Percentiles rank a stretch among this genome's conserved stretches.
Evolutionary conservation across 805 yeast species (phyloP).

Genomic region (Metschnikowia matae): DNA sequence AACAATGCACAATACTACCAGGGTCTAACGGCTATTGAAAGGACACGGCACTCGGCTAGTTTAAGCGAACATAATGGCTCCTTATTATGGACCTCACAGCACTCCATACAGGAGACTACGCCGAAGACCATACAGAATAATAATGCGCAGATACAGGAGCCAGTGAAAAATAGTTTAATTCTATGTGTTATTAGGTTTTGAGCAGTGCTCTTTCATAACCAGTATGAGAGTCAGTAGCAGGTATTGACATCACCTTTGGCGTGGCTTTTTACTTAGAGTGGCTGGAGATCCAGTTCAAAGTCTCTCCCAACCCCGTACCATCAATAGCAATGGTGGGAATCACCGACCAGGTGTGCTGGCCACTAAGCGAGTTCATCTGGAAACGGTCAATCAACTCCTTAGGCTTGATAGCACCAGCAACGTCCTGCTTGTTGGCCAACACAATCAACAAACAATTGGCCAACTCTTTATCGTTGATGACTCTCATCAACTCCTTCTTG

Average conservation of each 20-base stretch:
- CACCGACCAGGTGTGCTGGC: constrained; percentile 78
- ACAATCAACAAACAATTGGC: constrained; percentile 74
- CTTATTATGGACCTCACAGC: background rate
- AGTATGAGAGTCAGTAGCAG: constrained; percentile 7
- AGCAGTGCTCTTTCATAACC: constrained; percentile 6
- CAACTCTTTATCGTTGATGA: constrained; percentile 80
- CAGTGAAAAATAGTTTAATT: background rate
- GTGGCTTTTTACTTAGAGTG: constrained; percentile 37
- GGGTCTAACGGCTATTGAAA: background rate
- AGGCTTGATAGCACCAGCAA: constrained; percentile 67
- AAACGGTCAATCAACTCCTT: constrained; percentile 73
- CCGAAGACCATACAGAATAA: background rate
- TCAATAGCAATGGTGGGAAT: constrained; percentile 87
- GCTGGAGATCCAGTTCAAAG: constrained; percentile 78
- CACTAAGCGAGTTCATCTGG: constrained; percentile 56
- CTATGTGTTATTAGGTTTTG: background rate
- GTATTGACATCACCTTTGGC: background rate
- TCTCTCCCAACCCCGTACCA: constrained; percentile 87
- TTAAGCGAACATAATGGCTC: no score
- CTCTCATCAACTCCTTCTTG: constrained; percentile 69
- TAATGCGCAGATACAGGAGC: background rate
- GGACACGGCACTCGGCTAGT: background rate
- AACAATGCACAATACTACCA: background rate
- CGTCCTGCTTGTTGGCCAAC: constrained; percentile 86
- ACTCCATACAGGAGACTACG: background rate